Conservation (phyloP, 345 rosid species). For the Syzygium grande region DNA sequence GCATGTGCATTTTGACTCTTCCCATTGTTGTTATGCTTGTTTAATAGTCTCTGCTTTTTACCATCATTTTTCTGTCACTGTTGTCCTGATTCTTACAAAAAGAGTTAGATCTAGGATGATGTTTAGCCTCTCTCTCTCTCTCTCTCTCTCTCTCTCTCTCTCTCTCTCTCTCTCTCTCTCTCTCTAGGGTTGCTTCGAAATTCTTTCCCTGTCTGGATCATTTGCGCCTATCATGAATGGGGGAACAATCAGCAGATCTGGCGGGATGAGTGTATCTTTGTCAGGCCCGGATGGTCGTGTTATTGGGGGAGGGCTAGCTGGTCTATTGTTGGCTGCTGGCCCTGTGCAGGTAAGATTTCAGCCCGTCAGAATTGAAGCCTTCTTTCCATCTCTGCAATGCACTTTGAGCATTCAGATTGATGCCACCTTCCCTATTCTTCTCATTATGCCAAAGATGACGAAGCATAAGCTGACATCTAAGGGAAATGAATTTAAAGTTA, state of each 20-base stretch:
- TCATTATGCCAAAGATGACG: neutral
- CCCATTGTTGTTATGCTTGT: neutral
- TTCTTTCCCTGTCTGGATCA: constrained; percentile 44
- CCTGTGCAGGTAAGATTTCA: constrained; percentile 35
- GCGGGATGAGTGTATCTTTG: constrained; percentile 43
- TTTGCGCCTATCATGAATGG: constrained; percentile 31
- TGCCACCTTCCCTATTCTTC: neutral
- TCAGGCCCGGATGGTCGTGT: constrained; percentile 46
- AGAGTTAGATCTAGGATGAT: neutral
- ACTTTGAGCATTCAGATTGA: neutral
- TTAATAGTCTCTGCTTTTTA: neutral
- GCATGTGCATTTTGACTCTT: neutral
- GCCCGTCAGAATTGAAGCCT: neutral
- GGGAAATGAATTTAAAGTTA: neutral
- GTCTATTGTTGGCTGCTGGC: constrained; percentile 37
- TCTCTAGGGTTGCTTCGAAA: constrained; percentile 36
- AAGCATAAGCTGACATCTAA: neutral
- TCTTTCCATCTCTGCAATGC: neutral
- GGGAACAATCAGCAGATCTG: constrained; percentile 40
- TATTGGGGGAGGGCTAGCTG: constrained; percentile 45
- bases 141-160: neutral
- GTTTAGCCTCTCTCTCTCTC: neutral
- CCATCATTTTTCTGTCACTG: neutral
- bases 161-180: neutral
- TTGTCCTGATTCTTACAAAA: neutral